Evolutionary conservation across 1,284 basidiomycete genomes (phyloP).

Genomic region (Fomes fomentarius): DNA sequence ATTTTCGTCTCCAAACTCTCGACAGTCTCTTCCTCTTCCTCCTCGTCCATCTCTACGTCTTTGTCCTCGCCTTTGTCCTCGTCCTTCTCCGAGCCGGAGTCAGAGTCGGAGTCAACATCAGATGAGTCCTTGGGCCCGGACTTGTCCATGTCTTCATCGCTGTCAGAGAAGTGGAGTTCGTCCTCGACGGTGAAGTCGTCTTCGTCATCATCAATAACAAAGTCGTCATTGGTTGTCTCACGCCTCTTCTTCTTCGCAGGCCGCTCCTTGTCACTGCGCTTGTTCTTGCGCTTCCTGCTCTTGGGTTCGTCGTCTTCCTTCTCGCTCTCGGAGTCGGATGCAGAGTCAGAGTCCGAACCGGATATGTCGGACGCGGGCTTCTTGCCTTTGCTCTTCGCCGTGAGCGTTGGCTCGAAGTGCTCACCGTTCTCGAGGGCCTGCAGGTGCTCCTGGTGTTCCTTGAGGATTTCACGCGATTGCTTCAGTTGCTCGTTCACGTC

Average conservation of each 20-base stretch:
- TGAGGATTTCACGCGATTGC: conserved; percentile 38
- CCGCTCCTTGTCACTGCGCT: conserved; percentile 40
- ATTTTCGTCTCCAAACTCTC: conserved; percentile 51
- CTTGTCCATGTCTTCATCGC: conserved; percentile 29
- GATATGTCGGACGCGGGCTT: conserved; percentile 18
- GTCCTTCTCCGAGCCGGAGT: conserved; percentile 4
- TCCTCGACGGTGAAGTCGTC: conserved; percentile 32
- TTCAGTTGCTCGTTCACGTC: conserved; percentile 46
- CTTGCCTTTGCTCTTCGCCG: conserved; percentile 34
- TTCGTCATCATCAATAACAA: conserved; percentile 32
- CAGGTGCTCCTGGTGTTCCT: conserved; percentile 51
- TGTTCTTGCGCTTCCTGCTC: conserved; percentile 55
- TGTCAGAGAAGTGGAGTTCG: conserved; percentile 28
- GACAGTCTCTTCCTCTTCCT: conserved; percentile 45
- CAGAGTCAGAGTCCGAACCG: conserved; percentile 2
- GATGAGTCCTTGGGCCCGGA: conserved; percentile 15
- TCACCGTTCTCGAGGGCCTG: conserved; percentile 49
- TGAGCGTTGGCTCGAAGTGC: conserved; percentile 45
- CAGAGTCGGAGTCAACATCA: conserved; percentile 24
- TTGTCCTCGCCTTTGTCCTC: conserved; percentile 29
- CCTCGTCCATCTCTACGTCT: conserved; percentile 20
- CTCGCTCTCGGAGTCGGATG: conserved; percentile 12
- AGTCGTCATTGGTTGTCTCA: conserved; percentile 25
- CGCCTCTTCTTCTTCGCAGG: conserved; percentile 52
- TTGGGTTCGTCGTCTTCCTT: conserved; percentile 8